Percentiles rank a stretch among this genome's conserved stretches.
Conservation (phyloP, 768 basidiomycete genomes). For the Termitomyces sp. region DNA sequence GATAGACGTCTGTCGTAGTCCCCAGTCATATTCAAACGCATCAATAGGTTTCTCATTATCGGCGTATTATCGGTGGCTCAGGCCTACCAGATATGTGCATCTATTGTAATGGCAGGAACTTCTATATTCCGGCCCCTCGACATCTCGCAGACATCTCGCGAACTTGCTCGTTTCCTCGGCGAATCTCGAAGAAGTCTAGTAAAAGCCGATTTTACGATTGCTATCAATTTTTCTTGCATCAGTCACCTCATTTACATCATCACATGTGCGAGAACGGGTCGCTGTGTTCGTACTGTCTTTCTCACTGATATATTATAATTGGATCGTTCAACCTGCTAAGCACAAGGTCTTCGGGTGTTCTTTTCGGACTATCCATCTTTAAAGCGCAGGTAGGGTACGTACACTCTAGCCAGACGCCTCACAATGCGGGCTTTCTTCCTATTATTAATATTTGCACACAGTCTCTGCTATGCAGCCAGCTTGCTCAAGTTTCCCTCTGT, state of each 20-base stretch:
- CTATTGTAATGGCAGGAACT: too few species aligned
- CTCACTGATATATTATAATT: background rate
- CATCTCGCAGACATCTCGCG: background rate
- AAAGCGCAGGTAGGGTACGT: background rate
- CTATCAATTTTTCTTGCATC: background rate
- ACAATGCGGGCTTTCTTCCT: background rate
- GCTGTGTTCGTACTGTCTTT: background rate
- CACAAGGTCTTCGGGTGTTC: background rate
- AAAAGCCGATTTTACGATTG: too few species aligned
- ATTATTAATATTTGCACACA: background rate
- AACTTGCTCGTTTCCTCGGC: background rate
- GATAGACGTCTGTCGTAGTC: too few species aligned
- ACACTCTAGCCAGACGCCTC: background rate
- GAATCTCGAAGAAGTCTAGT: background rate
- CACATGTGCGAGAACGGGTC: background rate
- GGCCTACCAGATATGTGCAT: background rate
- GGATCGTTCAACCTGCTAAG: background rate
- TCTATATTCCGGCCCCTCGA: background rate
- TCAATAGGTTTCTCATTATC: too few species aligned
- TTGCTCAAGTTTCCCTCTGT: slow-evolving; percentile 24
- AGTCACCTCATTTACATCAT: background rate
- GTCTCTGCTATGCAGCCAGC: background rate
- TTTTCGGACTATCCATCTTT: background rate
- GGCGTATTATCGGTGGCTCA: background rate
- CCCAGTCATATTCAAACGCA: too few species aligned